These are phyloP conservation scores for Saccharomycopsis sp. DNA, from an alignment of 805 yeast genomes.

Conservation along the genomic window DNA sequence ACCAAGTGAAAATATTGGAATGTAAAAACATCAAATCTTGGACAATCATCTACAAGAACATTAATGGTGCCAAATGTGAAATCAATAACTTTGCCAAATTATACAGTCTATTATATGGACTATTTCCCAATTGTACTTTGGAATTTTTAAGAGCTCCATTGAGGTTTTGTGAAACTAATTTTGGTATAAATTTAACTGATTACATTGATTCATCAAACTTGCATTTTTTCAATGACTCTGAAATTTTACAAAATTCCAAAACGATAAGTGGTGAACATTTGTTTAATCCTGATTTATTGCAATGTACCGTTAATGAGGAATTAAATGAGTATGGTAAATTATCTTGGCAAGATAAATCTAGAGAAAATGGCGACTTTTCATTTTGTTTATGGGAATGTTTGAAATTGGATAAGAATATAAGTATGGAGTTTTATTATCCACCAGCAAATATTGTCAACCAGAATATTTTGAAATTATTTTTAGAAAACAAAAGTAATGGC, in stretches of 20 bases:
- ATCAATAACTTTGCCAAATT: conserved; percentile 10
- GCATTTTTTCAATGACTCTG: conserved; percentile 12
- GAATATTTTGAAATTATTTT: conserved; percentile 18
- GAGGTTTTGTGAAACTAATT: conserved; percentile 7
- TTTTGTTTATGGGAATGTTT: conserved; percentile 19
- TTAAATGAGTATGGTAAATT: background rate
- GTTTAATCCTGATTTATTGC: conserved; percentile 12
- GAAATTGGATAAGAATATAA: conserved; percentile 15
- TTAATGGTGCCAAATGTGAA: conserved; percentile 1
- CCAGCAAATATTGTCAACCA: conserved; percentile 15
- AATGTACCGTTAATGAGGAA: conserved; percentile 15
- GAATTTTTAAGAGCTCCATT: conserved; percentile 12
- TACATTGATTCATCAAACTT: conserved; percentile 8
- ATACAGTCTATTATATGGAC: conserved; percentile 16
- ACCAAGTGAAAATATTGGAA: too few relatives aligned
- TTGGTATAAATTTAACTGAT: conserved; percentile 7
- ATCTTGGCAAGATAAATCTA: background rate
- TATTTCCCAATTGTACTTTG: conserved; percentile 16
- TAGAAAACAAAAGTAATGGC: background rate
- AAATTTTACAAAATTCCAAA: conserved; percentile 11
- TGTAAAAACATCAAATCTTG: conserved; percentile 3
- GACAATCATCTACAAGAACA: conserved; percentile 5
- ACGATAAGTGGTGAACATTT: conserved; percentile 9
- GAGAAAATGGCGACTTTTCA: background rate
- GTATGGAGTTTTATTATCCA: conserved; percentile 17